Evolutionary conservation across 225 moss, liverwort and hornwort species (phyloP).

Genomic region (Bryum argenteum): DNA sequence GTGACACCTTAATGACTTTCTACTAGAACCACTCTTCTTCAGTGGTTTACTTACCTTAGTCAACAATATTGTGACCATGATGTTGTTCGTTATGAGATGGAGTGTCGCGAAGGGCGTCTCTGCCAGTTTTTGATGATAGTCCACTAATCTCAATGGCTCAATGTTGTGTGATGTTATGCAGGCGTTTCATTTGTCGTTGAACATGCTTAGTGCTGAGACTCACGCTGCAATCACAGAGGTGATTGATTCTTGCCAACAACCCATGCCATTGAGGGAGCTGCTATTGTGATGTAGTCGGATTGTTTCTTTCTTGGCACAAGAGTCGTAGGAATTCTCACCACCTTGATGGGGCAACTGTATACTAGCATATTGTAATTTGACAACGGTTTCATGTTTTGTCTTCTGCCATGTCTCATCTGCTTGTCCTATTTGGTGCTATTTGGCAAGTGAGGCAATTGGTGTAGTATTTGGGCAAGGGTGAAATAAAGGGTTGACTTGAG

Average conservation of each 20-base stretch:
- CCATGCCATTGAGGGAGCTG: conserved; percentile 59
- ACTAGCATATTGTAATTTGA: conserved; percentile 47
- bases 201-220: conserved; percentile 88
- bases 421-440: not conserved
- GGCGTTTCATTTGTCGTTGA: conserved; percentile 95
- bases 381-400: conserved; percentile 33
- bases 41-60: not conserved
- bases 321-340: conserved; percentile 13
- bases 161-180: conserved; percentile 38
- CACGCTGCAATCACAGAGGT: conserved; percentile 88
- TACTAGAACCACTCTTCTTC: not conserved
- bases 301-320: conserved; percentile 25
- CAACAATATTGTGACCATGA: not conserved
- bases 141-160: not conserved
- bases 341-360: conserved; percentile 51
- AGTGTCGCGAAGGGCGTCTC: not conserved
- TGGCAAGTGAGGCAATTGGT: too few species aligned
- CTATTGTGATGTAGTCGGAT: conserved; percentile 31
- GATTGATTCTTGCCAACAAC: conserved; percentile 90
- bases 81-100: not conserved
- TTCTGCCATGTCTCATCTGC: conserved; percentile 15
- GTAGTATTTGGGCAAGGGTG: too few species aligned
- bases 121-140: conserved; percentile 6
- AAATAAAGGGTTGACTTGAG: too few species aligned
- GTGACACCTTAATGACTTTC: too few species aligned